phyloP scores from a whole-genome alignment of 2,329 filamentous ascomycete genomes.

The Colletotrichum phormii region DNA sequence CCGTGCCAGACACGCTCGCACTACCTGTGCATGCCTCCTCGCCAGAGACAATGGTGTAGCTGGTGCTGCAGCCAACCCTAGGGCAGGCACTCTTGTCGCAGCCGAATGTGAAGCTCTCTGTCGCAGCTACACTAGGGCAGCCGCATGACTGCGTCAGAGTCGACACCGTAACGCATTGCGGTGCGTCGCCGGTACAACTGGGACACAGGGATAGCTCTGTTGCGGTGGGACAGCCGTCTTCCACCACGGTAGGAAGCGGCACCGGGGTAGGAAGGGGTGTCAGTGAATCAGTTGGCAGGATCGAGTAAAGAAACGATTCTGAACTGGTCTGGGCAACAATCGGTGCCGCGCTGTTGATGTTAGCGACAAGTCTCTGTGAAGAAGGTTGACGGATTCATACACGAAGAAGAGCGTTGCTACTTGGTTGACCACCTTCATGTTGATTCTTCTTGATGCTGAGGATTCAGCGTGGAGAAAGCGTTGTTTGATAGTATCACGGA shows the following conservation, averaged over 20 bases:
- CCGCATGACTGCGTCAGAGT: conserved; percentile 48
- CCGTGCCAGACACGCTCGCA: not conserved
- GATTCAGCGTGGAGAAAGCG: not conserved
- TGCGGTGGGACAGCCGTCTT: conserved; percentile 47
- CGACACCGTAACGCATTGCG: conserved; percentile 44
- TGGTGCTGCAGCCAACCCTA: conserved; percentile 43
- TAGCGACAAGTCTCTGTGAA: not conserved
- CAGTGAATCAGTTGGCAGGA: not conserved
- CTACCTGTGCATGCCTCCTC: conserved; percentile 21
- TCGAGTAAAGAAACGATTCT: not conserved
- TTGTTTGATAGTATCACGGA: not conserved
- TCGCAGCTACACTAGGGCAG: conserved; percentile 46
- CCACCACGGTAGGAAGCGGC: not conserved
- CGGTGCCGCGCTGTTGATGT: not conserved
- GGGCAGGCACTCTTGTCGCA: conserved; percentile 44
- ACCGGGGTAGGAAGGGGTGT: not conserved
- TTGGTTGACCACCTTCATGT: not conserved
- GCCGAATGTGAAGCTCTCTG: conserved; percentile 41
- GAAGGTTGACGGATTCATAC: not conserved
- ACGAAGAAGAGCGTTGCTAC: not conserved
- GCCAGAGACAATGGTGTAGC: conserved; percentile 35
- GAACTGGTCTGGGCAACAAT: conserved; percentile 10
- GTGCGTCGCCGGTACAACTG: conserved; percentile 44
- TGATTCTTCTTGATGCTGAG: not conserved
- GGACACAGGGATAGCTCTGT: conserved; percentile 47